Evolutionary conservation across 768 basidiomycete species (phyloP), one percentile per base, ranked within the genome.

Genomic region (Obba rivulosa): DNA sequence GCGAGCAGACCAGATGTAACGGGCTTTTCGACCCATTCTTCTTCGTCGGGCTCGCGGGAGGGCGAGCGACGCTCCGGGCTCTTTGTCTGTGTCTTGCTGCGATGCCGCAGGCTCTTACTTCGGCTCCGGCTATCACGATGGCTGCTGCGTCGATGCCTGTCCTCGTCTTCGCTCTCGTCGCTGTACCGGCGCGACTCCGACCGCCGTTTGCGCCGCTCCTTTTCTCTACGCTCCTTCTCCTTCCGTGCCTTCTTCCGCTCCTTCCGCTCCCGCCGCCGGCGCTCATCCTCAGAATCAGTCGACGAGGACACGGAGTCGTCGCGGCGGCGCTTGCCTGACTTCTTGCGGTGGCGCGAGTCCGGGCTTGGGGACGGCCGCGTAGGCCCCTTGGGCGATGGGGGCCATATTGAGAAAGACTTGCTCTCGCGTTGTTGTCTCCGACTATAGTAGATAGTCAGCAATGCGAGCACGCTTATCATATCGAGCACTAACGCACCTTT

Each of bases 311-410:
- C 62, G 21, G 76, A 65, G 1, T 79, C 77, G 5, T 75, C 66
- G 34, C 64, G 75, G 24, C 69, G 67, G n/a, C 84, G 75, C 56
- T 85, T 82, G 54, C 65, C 61, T 9, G 76, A 74, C 59, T 74
- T 80, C 65, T 76, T 80, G 62, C 70, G 75, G 3, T 76, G 76
- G 50, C 75, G 79, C 8, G 65, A 59, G 50, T 69, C 74, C 16
- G 74, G 78, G 51, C 72, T 76, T 0, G 75, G 78, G 20, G 81
- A 81, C 41, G 85, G 46, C 4, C 87, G 78, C 34, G 76, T 68
- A 46, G 81, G 80, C 9, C 74, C 78, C 54, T 83, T 85, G 0
- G 91, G 91, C 2, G 91, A 92, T 3, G 80, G 66, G 1, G 91
- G 91, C 91, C 91, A 93, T n/a, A 90, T 73, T 55, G 76, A 75